phyloP scores from a whole-genome alignment of 345 rosid species.

The Streptanthus diversifolius region DNA sequence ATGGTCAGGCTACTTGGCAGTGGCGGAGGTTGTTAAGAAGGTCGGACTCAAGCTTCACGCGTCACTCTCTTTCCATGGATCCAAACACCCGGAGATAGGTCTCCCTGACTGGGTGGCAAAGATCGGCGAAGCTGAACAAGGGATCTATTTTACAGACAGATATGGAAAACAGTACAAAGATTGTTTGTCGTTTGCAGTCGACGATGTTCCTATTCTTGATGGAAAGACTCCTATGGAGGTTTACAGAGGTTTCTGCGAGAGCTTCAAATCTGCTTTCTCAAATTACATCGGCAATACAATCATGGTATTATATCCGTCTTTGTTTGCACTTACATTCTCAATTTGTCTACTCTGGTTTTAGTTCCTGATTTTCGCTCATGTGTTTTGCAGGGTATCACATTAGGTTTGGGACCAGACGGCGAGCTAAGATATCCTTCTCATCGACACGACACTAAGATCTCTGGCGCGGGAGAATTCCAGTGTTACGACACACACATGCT shows the following conservation, averaged over 20 bases:
- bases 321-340: not conserved
- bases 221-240: constrained; percentile 80
- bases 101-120: constrained; percentile 75
- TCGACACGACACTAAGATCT: constrained; percentile 27
- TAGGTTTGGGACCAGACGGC: constrained; percentile 87
- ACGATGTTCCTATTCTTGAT: constrained; percentile 63
- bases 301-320: constrained; percentile 36
- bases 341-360: constrained; percentile 1
- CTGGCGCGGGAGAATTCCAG: constrained; percentile 72
- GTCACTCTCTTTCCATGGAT: constrained; percentile 71
- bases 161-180: constrained; percentile 52
- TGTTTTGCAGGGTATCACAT: constrained; percentile 64
- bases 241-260: constrained; percentile 62
- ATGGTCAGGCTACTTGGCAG: constrained; percentile 77
- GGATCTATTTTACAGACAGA: constrained; percentile 55
- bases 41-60: constrained; percentile 77
- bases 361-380: constrained; percentile 2
- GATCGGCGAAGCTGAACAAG: constrained; percentile 51
- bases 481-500: constrained; percentile 87
- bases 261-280: constrained; percentile 71
- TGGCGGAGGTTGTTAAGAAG: constrained; percentile 74
- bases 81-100: constrained; percentile 39
- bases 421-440: constrained; percentile 84
- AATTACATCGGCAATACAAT: constrained; percentile 67
- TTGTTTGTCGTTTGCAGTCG: constrained; percentile 76